A percentile compares a stretch with the other conserved stretches of the same genome.
phyloP scores from a whole-genome alignment of 352 stramenopile species.

The Salisapilia sapeloensis region DNA sequence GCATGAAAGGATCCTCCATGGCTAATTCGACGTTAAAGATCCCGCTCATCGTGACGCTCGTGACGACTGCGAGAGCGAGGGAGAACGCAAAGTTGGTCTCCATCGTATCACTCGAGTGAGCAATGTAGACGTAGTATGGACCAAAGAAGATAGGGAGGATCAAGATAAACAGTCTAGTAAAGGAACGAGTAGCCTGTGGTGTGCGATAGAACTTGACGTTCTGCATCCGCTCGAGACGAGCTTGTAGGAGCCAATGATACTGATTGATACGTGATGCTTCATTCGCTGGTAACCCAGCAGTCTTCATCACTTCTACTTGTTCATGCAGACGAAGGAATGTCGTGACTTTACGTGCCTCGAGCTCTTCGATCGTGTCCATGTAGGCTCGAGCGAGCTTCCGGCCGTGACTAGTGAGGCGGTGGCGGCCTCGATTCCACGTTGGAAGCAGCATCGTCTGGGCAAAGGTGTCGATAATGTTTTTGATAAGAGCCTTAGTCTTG shows the following conservation, averaged over 20 bases:
- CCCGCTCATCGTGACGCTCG: constrained; percentile 72
- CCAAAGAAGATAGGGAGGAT: constrained; percentile 74
- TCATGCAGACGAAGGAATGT: constrained; percentile 41
- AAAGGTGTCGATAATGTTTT: constrained; percentile 20
- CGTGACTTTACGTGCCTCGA: constrained; percentile 38
- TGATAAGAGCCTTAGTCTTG: constrained; percentile 39
- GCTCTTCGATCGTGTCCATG: constrained; percentile 13
- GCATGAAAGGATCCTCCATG: constrained; percentile 72
- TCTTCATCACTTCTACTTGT: constrained; percentile 68
- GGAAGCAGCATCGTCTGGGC: constrained; percentile 41
- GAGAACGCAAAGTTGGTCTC: constrained; percentile 64
- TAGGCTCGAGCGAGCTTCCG: constrained; percentile 25
- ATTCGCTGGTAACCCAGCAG: constrained; percentile 46
- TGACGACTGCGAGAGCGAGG: constrained; percentile 50
- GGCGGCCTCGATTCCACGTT: constrained; percentile 45
- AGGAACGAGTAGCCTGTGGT: constrained; percentile 70
- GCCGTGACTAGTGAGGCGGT: constrained; percentile 41
- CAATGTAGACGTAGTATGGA: constrained; percentile 75
- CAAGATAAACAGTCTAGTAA: constrained; percentile 73
- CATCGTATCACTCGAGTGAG: constrained; percentile 25
- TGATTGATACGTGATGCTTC: constrained; percentile 80
- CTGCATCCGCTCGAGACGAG: constrained; percentile 62
- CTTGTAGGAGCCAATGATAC: constrained; percentile 76
- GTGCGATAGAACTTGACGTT: constrained; percentile 83
- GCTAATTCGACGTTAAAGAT: constrained; percentile 76